Base-by-base conservation (phyloP, 352 stramenopile genomes). In the Globisporangium canariense region DNA sequence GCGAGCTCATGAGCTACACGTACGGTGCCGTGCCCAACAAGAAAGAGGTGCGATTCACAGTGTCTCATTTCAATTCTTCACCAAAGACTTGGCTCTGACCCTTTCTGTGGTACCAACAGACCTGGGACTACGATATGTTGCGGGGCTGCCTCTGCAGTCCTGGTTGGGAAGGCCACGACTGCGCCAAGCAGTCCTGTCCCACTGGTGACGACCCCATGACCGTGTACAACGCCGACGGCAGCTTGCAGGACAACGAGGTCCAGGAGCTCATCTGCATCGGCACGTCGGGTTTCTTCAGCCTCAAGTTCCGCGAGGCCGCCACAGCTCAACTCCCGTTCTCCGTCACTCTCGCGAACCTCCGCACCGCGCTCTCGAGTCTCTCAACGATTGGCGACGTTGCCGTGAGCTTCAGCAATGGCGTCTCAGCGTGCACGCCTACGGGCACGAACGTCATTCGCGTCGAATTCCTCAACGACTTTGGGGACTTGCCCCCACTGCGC, bases 151-250 rank as follows among this genome's bases (percentile, higher is more conserved):
- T 88, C 25, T 97, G 93, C 70, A 88, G 89, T 43, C 30, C 78
- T 45, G 93, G 91, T 18, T 98, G 89, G 82, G 84, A 85, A 57
- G 93, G 92, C n/a, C 79, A 97, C 60, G 88, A 96, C 58, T 98
- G 94, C 74, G 85, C 79, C 14, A 70, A 75, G 56, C 71, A 88
- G n/a, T 90, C 84, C 18, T 98, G 93, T 64, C 90, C 89, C 7
- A 92, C 81, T 18, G 93, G 91, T 56, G 94, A 98, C 65, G 88
- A 97, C 65, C 90, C 90, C 2, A 75, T 93, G 65, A 96, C 90
- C 0, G 32, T 69, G n/a, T 75, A 74, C 60, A 58, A 66, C 41
- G 0, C 56, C 0, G 58, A 75, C 28, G 76, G 75, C 30, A 49
- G 58, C 1, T 64, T 52, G 8, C 86, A 98, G 67, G 62, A 77